Base-by-base conservation (phyloP, 106 monocot species). In the Platanthera guangdongensis region DNA sequence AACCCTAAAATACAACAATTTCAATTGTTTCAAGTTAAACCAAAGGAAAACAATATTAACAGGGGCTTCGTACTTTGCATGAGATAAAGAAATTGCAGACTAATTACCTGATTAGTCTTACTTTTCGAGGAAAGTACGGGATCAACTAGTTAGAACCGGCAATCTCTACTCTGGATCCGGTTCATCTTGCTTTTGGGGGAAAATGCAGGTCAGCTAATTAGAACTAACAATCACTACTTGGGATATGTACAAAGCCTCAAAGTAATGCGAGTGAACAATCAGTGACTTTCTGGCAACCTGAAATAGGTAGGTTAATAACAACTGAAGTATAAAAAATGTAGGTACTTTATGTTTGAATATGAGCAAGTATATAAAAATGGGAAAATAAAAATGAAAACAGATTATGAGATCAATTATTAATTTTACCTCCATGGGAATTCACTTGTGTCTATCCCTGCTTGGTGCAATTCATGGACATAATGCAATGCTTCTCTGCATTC, bases 401-500 rank as follows among this genome's bases (percentile, higher is more conserved):
- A 39, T 39, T 39, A 39, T 39, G 39, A 39, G 39, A 2, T 39
- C 39, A 39, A 39, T 39, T 39, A 39, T 39, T 7, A 67, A 25
- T 11, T 30, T 39, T 67, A 91, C 96, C 93, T 74, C 93, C 96
- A 97, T 71, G 96, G 96, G 75, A 93, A 97, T 82, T 97, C 96
- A 75, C 91, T 93, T 60, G 91, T 96, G 86, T 93, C 96, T 79
- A 93, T 97, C 73, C 96, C 96, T 72, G 96, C 88, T 81, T 88
- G 93, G 78, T 93, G 96, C 78, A 97, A 78, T 82, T 97, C 91
- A 78, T 93, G 89, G 67, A 97, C 96, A 67, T 93, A 91, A 77
- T 91, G 93, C 71, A 97, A 80, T 71, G 96, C 96, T 89, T 97
- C 96, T 81, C 96, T 87, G 74, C 93, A 97, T 74, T 97, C 93